Conservation (phyloP, 2,329 filamentous ascomycete species). For the Metarhizium rileyi region DNA sequence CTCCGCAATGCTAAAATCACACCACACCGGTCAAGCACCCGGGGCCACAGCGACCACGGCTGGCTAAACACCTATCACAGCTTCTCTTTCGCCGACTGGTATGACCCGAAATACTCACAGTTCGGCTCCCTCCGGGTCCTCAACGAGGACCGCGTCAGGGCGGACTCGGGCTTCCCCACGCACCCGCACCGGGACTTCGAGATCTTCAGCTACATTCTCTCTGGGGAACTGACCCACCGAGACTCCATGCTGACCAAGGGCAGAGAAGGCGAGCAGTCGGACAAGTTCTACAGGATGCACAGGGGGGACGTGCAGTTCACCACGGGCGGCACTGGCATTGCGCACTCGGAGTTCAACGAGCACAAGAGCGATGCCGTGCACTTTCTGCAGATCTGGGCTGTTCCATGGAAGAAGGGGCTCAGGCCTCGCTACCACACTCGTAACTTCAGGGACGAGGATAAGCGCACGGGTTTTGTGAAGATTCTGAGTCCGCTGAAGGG, state of each 20-base stretch:
- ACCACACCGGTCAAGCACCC: conserved; percentile 59
- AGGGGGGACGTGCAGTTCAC: conserved; percentile 85
- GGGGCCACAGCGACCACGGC: conserved; percentile 73
- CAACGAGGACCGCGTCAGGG: conserved; percentile 76
- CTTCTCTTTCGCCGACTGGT: conserved; percentile 70
- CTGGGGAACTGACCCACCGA: conserved; percentile 76
- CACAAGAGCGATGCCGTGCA: conserved; percentile 61
- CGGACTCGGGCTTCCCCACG: conserved; percentile 69
- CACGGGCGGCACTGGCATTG: conserved; percentile 70
- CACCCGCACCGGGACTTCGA: conserved; percentile 81
- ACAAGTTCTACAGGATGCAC: conserved; percentile 61
- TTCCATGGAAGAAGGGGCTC: conserved; percentile 65
- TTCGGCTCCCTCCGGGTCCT: conserved; percentile 76
- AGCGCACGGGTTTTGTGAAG: conserved; percentile 59
- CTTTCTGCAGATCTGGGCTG: conserved; percentile 83
- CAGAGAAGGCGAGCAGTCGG: conserved; percentile 45
- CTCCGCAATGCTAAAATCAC: conserved; percentile 62
- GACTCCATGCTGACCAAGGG: conserved; percentile 74
- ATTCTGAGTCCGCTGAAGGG: conserved; percentile 68
- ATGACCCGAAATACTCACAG: conserved; percentile 54
- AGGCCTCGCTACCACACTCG: conserved; percentile 67
- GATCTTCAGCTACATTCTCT: conserved; percentile 84
- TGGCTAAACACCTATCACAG: conserved; percentile 85
- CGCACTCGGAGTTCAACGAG: conserved; percentile 78
- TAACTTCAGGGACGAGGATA: conserved; percentile 62